These are phyloP conservation scores for Leishmania braziliensis DNA, from an alignment of 208 protist genomes.

Conservation along the genomic window DNA sequence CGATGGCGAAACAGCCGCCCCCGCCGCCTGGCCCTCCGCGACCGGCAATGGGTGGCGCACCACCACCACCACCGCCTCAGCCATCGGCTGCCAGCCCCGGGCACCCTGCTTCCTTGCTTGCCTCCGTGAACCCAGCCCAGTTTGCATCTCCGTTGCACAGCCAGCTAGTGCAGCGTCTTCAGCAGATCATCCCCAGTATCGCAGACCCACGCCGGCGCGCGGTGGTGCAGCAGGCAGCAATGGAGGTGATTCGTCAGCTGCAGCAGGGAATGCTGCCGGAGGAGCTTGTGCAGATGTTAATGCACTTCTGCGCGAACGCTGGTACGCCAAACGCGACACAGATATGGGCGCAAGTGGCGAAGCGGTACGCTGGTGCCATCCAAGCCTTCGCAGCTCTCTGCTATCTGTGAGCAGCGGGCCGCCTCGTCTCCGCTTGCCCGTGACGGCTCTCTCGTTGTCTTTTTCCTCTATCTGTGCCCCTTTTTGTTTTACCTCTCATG, in stretches of 20 bases:
- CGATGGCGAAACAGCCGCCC: not conserved
- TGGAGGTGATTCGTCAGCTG: constrained; percentile 60
- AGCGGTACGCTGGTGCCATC: constrained; percentile 44
- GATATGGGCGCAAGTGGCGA: constrained; percentile 48
- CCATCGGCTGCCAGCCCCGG: constrained; percentile 1
- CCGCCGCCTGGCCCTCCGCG: not conserved
- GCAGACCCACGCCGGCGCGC: constrained; percentile 41
- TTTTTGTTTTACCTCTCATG: constrained; percentile 11
- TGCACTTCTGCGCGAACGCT: constrained; percentile 45
- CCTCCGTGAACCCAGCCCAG: constrained; percentile 11
- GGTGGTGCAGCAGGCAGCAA: constrained; percentile 51
- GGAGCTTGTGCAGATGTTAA: constrained; percentile 49
- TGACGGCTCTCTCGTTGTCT: no score
- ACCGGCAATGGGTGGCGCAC: constrained; percentile 5
- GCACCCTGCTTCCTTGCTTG: constrained; percentile 6
- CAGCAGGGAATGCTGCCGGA: constrained; percentile 41
- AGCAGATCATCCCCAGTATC: constrained; percentile 44
- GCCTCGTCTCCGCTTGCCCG: not conserved
- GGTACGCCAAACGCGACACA: constrained; percentile 43
- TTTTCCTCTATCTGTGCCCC: not conserved
- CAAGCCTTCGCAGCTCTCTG: constrained; percentile 59
- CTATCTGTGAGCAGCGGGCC: constrained; percentile 41
- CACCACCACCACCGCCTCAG: constrained; percentile 17
- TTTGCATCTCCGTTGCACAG: constrained; percentile 20
- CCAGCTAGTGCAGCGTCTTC: constrained; percentile 40